Conservation (phyloP, 805 yeast species). For the Tanozyma kutaoensis region DNA sequence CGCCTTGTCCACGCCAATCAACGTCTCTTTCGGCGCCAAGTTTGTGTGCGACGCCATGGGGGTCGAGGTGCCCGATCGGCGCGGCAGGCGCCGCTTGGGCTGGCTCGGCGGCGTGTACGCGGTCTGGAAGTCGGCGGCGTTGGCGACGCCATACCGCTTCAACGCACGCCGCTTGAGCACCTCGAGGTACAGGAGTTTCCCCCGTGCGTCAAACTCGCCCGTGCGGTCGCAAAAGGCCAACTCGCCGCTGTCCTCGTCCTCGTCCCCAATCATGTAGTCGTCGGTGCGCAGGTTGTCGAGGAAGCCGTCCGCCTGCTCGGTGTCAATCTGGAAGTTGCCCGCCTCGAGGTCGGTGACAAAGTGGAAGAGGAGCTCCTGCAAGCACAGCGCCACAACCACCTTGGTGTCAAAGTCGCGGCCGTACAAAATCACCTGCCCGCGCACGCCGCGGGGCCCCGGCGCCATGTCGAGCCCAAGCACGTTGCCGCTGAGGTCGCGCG, state of each 20-base stretch:
- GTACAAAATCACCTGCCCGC: conserved; percentile 8
- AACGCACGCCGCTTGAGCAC: conserved; percentile 28
- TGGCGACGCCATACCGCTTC: conserved; percentile 23
- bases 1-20: not conserved
- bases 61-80: conserved; percentile 1
- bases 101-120: conserved; percentile 22
- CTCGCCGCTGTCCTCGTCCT: conserved; percentile 32
- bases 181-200: conserved; percentile 25
- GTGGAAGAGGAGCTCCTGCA: conserved; percentile 26
- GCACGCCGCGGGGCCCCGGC: conserved; percentile 7
- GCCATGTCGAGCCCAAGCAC: conserved; percentile 9
- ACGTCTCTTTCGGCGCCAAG: conserved; percentile 1
- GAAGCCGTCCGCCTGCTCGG: conserved; percentile 21
- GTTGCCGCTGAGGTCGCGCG: conserved; percentile 7
- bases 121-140: conserved; percentile 20
- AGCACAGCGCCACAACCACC: conserved; percentile 9
- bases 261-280: conserved; percentile 29
- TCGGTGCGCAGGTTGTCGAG: conserved; percentile 24
- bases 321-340: conserved; percentile 27
- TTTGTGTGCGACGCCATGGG: not conserved
- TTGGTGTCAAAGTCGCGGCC: conserved; percentile 10
- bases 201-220: conserved; percentile 19
- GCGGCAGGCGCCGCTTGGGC: conserved; percentile 2
- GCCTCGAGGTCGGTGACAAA: conserved; percentile 25
- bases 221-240: conserved; percentile 23